Evolutionary conservation across 176 grass and related monocot genomes (phyloP).

Genomic region (Juncus inflexus): DNA sequence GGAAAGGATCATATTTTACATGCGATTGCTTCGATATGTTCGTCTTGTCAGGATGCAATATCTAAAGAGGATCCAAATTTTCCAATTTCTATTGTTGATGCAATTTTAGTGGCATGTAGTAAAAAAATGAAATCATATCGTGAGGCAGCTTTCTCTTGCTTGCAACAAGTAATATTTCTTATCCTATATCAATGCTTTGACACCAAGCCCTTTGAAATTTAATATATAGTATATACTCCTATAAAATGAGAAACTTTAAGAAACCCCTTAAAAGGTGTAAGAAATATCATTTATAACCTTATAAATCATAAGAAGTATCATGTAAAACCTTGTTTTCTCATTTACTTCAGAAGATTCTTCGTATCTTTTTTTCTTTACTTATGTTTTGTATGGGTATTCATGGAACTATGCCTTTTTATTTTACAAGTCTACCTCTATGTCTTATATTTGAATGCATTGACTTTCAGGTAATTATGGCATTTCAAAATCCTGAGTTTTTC

Average conservation of each 20-base stretch:
- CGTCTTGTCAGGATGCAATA: slow-evolving; percentile 71
- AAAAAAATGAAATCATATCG: slow-evolving; percentile 73
- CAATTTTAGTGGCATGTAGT: slow-evolving; percentile 63
- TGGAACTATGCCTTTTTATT: too few species aligned
- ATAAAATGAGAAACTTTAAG: too few species aligned
- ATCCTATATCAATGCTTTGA: slow-evolving; percentile 30
- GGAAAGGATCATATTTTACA: slow-evolving; percentile 86
- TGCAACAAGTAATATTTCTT: slow-evolving; percentile 71
- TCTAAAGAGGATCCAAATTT: slow-evolving; percentile 47
- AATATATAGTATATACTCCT: too few species aligned
- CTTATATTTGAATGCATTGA: slow-evolving; percentile 6
- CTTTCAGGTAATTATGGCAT: slow-evolving; percentile 74
- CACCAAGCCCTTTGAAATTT: background rate
- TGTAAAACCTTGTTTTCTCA: slow-evolving; percentile 6
- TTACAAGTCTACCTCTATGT: too few species aligned
- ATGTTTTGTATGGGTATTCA: too few species aligned
- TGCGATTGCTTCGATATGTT: slow-evolving; percentile 74
- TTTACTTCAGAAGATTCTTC: too few species aligned
- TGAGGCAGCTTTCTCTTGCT: slow-evolving; percentile 87
- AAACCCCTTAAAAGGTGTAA: too few species aligned
- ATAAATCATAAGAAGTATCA: background rate
- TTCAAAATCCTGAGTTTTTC: slow-evolving; percentile 75
- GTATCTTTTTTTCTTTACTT: too few species aligned
- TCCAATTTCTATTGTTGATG: slow-evolving; percentile 55
- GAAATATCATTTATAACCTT: too few species aligned